These are phyloP conservation scores for Triticum monococcum DNA, from an alignment of 176 grass and related monocot genomes.

Conservation along the genomic window DNA sequence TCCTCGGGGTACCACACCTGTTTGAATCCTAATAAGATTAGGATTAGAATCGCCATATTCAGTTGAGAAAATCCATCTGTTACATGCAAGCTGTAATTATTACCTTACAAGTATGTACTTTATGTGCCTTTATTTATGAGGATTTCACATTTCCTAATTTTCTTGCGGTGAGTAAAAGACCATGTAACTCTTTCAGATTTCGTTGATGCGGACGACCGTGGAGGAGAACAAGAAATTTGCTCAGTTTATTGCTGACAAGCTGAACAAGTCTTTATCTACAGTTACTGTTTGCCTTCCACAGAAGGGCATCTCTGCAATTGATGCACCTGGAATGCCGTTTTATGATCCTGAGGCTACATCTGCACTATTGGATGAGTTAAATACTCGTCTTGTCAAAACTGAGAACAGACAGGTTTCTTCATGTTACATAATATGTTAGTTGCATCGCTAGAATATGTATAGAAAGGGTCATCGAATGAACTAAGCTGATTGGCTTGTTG, in stretches of 20 bases:
- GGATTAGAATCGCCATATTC: not conserved
- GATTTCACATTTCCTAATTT: not conserved
- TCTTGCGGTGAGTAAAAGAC: constrained; percentile 11
- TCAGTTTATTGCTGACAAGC: constrained; percentile 87
- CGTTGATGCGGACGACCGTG: constrained; percentile 72
- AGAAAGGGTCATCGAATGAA: constrained; percentile 15
- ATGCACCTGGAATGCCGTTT: constrained; percentile 89
- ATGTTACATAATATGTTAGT: constrained; percentile 4
- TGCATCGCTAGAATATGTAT: not conserved
- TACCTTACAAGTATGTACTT: not conserved
- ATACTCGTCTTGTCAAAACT: constrained; percentile 53
- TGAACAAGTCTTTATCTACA: constrained; percentile 80
- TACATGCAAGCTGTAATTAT: not conserved
- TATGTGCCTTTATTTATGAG: not conserved
- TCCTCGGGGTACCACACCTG: not conserved
- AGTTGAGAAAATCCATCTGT: not conserved
- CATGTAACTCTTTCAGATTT: constrained; percentile 56
- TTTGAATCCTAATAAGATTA: not conserved
- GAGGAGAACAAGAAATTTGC: constrained; percentile 92
- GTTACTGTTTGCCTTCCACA: constrained; percentile 69
- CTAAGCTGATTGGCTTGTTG: constrained; percentile 24
- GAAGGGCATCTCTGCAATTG: constrained; percentile 81
- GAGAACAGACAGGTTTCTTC: constrained; percentile 68
- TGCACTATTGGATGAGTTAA: constrained; percentile 73
- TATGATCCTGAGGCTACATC: constrained; percentile 81